Base-by-base conservation (phyloP, 2,329 filamentous ascomycete species). In the Fusarium burgessii region DNA sequence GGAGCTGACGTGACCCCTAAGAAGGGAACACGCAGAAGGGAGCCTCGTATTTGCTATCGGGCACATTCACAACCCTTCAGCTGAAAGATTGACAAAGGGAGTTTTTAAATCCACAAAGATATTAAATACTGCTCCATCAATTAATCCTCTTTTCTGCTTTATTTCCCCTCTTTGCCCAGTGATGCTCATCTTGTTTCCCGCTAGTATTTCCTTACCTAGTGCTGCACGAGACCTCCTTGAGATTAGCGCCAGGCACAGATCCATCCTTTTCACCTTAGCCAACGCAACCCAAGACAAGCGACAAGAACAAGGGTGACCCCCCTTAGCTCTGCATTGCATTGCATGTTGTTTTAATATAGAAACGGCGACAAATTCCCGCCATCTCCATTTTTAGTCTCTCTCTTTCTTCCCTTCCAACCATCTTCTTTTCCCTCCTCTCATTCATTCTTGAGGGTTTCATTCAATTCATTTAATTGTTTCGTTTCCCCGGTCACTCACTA, bases 401-500 rank as follows among this genome's bases (percentile, higher is more conserved):
- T 33, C 32, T 36, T 17, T 18, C 40, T 17, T 33, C 32, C 15
- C 49, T 41, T 41, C 58, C 68, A 63, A 55, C 57, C 58, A 47
- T 55, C 57, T 17, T 32, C 45, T 59, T 61, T 52, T 58, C n/a
- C 23, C 23, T 23, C 23, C 59, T 50, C 27, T 33, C 41, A 23
- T 41, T 33, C 41, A 23, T 41, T 58, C 27, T 50, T 25, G 38
- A 40, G 38, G 38, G 38, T 20, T 20, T 40, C 35, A 50, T 35
- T 50, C 32, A 29, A 41, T 33, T 32, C 36, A 15, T 47, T 68
- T 51, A 50, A 58, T 58, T 64, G 59, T 46, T 33, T 58, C 40
- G 45, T 62, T 49, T 68, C 45, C 52, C 55, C 69, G 68, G 74
- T 77, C 76, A 72, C 69, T 78, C 73, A 68, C 70, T 77, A 77